Percentiles rank a stretch among this genome's conserved stretches.
Conservation (phyloP, 257 asterid species). For the Solanum lycopersicoides region DNA sequence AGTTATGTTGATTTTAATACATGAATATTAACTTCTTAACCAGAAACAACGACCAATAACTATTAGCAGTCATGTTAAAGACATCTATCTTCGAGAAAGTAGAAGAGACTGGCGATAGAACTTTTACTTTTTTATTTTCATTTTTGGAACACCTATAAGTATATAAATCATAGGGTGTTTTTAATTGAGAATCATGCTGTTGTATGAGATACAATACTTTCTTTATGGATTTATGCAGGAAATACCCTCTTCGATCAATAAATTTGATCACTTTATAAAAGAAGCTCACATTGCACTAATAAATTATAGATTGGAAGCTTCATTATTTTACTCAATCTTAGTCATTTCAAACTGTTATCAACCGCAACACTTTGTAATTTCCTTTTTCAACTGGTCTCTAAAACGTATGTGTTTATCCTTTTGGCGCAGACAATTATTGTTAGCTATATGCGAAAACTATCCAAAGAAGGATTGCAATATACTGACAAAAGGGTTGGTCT, state of each 20-base stretch:
- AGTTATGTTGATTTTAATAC: background rate
- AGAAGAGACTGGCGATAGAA: background rate
- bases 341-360: background rate
- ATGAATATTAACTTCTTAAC: background rate
- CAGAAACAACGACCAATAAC: background rate
- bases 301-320: background rate
- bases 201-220: background rate
- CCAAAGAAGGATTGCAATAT: conserved; percentile 69
- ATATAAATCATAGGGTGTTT: background rate
- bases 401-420: conserved; percentile 9
- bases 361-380: background rate
- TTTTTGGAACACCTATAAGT: background rate
- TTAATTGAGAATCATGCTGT: background rate
- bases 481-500: conserved; percentile 84
- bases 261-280: background rate
- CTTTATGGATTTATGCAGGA: background rate
- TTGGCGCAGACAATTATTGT: conserved; percentile 55
- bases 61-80: background rate
- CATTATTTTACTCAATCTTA: background rate
- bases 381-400: background rate
- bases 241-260: background rate
- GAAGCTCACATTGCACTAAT: background rate
- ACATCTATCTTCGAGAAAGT: background rate
- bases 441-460: conserved; percentile 60
- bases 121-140: background rate